Evolutionary conservation across 305 asterid species (phyloP), one percentile per base, ranked within the genome.

Genomic region (Fraxinus velutina): DNA sequence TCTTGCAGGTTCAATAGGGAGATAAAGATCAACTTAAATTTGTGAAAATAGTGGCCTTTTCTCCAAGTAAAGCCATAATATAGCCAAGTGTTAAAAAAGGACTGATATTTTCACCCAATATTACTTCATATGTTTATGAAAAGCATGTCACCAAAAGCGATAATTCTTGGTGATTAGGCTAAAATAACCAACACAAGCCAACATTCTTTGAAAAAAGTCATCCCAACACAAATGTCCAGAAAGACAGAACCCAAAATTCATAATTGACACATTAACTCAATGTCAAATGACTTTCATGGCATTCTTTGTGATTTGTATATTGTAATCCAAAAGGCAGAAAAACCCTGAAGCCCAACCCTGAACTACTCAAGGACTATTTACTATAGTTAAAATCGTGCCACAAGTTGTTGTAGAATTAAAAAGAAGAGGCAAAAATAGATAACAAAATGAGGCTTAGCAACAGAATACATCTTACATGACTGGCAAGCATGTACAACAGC

Each of bases 401-500:
- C 4, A 60, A 60, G 71, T 60, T 60, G 68, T 57, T 57, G 71
- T 60, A 60, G 44, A 17, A 44, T 17, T 37, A 52, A 80, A 74
- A 73, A 22, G 30, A 55, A 74, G n/a, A 37, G 33, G 64, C 80
- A 70, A 15, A 77, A 52, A 68, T 42, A 21, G 32, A 76, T 1
- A 80, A 37, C 42, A 33, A 76, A 42, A 77, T 73, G 79, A 78
- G 5, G 73, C 39, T 39, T 13, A 22, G 19, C 24, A 62, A 86
- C 78, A 15, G 64, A 85, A 80, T 37, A 86, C 82, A 50, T 81
- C 97, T 90, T 90, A 96, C 99, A 89, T 96, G 99, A 91, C 99
- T 96, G 82, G 98, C 98, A 39, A 96, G 99, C 99, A 96, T 96
- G 93, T 92, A 96, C 62, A 96, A 87, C 64, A 96, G 88, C 91